phyloP scores from a whole-genome alignment of 805 yeast genomes.

The Metschnikowia amazonensis region DNA sequence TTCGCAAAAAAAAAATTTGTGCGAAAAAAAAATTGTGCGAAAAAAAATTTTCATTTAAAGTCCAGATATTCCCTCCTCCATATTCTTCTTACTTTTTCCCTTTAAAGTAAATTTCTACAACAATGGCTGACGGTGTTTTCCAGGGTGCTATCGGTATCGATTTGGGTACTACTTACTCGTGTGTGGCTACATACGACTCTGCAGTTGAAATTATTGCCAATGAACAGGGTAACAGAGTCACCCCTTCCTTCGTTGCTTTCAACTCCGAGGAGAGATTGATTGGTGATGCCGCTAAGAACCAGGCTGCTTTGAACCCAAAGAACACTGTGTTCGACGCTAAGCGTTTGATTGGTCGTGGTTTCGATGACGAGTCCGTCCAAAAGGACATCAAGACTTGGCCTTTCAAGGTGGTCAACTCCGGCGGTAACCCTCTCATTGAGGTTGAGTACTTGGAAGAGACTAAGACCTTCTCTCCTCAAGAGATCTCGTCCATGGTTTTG shows the following conservation, averaged over 20 bases:
- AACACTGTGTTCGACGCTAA: slow-evolving; percentile 49
- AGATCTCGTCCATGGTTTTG: slow-evolving; percentile 47
- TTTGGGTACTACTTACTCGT: slow-evolving; percentile 51
- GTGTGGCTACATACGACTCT: slow-evolving; percentile 49
- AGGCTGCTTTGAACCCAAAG: slow-evolving; percentile 49
- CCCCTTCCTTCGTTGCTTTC: slow-evolving; percentile 50
- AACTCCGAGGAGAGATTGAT: slow-evolving; percentile 47
- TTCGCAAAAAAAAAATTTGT: slow-evolving; percentile 9
- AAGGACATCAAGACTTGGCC: slow-evolving; percentile 49
- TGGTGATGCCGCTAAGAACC: slow-evolving; percentile 51
- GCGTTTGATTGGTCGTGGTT: slow-evolving; percentile 59
- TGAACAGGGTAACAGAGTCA: slow-evolving; percentile 51
- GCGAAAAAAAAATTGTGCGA: slow-evolving; percentile 15
- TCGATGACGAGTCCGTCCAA: slow-evolving; percentile 58
- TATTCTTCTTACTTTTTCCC: slow-evolving; percentile 14
- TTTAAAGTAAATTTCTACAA: slow-evolving; percentile 13
- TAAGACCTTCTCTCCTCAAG: slow-evolving; percentile 47
- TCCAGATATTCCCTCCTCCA: slow-evolving; percentile 13
- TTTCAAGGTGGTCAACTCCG: slow-evolving; percentile 42
- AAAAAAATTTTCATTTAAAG: slow-evolving; percentile 18
- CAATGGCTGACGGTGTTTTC: slow-evolving; percentile 32
- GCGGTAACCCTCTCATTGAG: slow-evolving; percentile 46
- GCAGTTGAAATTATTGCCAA: slow-evolving; percentile 50
- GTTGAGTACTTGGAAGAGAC: slow-evolving; percentile 46
- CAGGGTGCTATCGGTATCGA: slow-evolving; percentile 47